A percentile compares a stretch with the other conserved stretches of the same genome.
Conservation (phyloP, 2,329 filamentous ascomycete species). For the Rutstroemia sydowiana region DNA sequence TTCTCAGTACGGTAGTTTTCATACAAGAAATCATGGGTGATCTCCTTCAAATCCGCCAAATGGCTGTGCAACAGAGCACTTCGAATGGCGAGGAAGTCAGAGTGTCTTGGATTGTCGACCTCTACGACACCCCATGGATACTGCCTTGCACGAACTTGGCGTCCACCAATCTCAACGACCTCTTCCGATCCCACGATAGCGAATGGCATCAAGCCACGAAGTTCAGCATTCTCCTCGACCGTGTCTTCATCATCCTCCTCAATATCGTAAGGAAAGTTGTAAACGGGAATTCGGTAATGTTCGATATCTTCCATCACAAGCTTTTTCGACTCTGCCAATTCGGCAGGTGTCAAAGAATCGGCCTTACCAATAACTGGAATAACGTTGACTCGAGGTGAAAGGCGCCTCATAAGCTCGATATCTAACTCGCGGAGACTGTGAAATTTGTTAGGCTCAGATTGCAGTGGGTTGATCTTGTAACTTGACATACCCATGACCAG, state of each 20-base stretch:
- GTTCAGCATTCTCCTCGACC: constrained; percentile 96
- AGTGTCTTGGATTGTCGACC: constrained; percentile 98
- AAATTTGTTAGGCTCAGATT: constrained; percentile 14
- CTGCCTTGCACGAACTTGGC: constrained; percentile 86
- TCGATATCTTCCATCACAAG: constrained; percentile 99
- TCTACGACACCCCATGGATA: constrained; percentile 99
- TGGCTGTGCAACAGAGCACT: constrained; percentile 96
- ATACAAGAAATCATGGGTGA: constrained; percentile 99
- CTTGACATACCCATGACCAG: constrained; percentile 75
- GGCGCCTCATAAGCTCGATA: constrained; percentile 98
- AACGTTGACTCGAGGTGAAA: constrained; percentile 96
- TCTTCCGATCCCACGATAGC: constrained; percentile 98
- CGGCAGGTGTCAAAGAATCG: constrained; percentile 90
- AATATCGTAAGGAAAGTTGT: constrained; percentile 99
- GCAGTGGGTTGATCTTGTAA: not conserved
- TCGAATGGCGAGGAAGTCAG: constrained; percentile 94
- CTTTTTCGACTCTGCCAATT: constrained; percentile 98
- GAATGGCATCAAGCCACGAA: constrained; percentile 96
- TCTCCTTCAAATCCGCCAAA: constrained; percentile 96
- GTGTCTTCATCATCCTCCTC: constrained; percentile 99
- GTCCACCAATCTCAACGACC: constrained; percentile 85
- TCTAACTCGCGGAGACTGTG: constrained; percentile 90
- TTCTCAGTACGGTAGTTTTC: constrained; percentile 99
- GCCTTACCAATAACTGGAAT: constrained; percentile 98
- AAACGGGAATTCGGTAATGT: constrained; percentile 98